These are phyloP conservation scores for Tulasnella sp. DNA, from an alignment of 768 basidiomycete species.

Conservation along the genomic window DNA sequence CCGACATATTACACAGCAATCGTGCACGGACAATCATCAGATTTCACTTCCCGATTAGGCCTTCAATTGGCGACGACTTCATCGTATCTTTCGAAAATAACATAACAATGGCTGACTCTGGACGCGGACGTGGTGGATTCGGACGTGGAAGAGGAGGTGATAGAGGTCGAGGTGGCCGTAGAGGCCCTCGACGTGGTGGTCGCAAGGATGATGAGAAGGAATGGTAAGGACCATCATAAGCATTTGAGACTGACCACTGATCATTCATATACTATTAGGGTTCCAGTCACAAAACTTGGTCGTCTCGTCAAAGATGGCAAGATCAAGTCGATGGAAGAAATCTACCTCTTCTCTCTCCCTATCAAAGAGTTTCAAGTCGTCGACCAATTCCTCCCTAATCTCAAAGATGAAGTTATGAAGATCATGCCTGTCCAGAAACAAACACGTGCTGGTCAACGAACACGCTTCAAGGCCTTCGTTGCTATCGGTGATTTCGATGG, in stretches of 20 bases:
- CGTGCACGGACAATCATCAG: no score
- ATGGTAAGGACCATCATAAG: conserved; percentile 69
- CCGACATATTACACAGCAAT: no score
- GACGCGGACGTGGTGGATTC: conserved; percentile 81
- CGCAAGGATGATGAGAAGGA: conserved; percentile 99
- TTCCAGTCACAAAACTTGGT: conserved; percentile 97
- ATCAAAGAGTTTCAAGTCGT: conserved; percentile 99
- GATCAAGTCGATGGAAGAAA: conserved; percentile 99
- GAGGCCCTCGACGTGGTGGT: conserved; percentile 83
- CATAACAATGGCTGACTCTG: conserved; percentile 64
- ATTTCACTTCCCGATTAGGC: no score
- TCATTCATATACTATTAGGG: conserved; percentile 38
- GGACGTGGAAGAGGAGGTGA: conserved; percentile 63
- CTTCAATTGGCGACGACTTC: no score
- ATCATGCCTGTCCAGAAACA: conserved; percentile 99
- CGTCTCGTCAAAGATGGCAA: conserved; percentile 99
- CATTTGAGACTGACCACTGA: neutral
- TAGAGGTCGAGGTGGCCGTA: conserved; percentile 45
- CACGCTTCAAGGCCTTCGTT: conserved; percentile 99
- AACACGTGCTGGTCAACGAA: conserved; percentile 98
- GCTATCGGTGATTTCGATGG: conserved; percentile 98
- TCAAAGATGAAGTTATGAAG: conserved; percentile 99
- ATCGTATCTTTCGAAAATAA: no score
- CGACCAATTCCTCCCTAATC: conserved; percentile 96
- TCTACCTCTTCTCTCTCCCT: conserved; percentile 99